phyloP scores from a whole-genome alignment of 306 rosid species.

The Begonia fuchsioides region DNA sequence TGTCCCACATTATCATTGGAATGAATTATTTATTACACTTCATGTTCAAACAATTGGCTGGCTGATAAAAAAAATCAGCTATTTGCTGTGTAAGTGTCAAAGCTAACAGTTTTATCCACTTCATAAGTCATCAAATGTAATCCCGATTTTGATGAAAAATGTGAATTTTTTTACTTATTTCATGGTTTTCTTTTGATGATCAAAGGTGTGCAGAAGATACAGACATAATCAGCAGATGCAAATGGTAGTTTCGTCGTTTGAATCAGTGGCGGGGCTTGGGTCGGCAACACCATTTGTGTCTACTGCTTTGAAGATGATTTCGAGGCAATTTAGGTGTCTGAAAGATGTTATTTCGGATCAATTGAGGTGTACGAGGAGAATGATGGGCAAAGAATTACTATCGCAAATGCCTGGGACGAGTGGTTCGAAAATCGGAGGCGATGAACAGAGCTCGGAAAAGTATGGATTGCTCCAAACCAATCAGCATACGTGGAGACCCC shows the following conservation, averaged over 20 bases:
- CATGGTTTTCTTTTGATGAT: background rate
- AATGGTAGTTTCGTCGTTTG: constrained; percentile 80
- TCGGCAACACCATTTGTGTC: constrained; percentile 67
- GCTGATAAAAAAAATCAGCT: too few species aligned
- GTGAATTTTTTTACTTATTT: too few species aligned
- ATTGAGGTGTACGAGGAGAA: constrained; percentile 28
- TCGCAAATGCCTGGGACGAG: constrained; percentile 19
- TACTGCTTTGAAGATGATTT: constrained; percentile 46
- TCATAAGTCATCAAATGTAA: too few species aligned
- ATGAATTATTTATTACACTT: too few species aligned
- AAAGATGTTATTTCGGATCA: constrained; percentile 52
- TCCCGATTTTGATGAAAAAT: too few species aligned
- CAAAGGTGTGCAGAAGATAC: constrained; percentile 57
- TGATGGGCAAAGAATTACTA: constrained; percentile 43
- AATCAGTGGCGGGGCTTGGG: constrained; percentile 72
- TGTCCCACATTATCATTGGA: too few species aligned
- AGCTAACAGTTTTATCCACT: too few species aligned
- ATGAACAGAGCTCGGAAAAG: constrained; percentile 49
- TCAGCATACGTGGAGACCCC: constrained; percentile 75
- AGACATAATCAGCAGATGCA: constrained; percentile 91
- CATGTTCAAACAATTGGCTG: too few species aligned
- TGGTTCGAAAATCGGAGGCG: constrained; percentile 22
- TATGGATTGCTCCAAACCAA: constrained; percentile 37
- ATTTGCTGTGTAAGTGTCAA: too few species aligned
- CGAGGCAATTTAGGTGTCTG: constrained; percentile 50